Percentiles rank a stretch among this genome's conserved stretches.
These are phyloP conservation scores for Acacia melanoxylon DNA, from an alignment of 306 rosid genomes.

Conservation along the genomic window DNA sequence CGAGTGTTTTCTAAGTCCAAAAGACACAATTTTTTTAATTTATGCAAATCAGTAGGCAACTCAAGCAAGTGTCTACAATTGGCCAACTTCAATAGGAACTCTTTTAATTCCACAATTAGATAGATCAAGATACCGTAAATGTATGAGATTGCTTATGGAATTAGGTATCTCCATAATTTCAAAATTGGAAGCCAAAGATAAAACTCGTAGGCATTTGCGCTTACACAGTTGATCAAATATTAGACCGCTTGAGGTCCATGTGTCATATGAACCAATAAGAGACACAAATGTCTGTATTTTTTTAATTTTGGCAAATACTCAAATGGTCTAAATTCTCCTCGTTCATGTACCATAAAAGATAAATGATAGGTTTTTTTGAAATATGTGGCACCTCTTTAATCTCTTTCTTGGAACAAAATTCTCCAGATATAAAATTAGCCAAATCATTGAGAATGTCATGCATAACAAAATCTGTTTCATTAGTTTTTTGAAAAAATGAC, in stretches of 20 bases:
- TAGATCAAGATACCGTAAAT: constrained; percentile 25
- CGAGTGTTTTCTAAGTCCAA: background rate
- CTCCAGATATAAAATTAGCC: background rate
- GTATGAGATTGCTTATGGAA: constrained; percentile 7
- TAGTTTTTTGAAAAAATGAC: background rate
- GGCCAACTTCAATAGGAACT: background rate
- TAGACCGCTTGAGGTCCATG: background rate
- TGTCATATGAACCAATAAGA: fast-evolving
- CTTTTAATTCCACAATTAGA: background rate
- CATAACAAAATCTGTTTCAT: background rate
- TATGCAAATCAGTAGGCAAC: background rate
- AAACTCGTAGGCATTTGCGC: background rate
- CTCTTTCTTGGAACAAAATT: background rate
- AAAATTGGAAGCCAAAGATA: background rate
- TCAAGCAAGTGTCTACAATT: background rate
- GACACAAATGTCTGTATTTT: background rate
- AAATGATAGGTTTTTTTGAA: background rate
- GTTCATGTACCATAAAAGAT: background rate
- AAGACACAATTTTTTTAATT: background rate
- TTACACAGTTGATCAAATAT: background rate
- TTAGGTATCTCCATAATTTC: background rate
- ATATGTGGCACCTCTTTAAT: background rate
- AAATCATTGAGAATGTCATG: constrained; percentile 19
- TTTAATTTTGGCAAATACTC: background rate
- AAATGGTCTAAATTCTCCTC: background rate